Evolutionary conservation across 1,139 yeast species (phyloP), one percentile per base, ranked within the genome.

Genomic region (Sugiyamaella sp.): DNA sequence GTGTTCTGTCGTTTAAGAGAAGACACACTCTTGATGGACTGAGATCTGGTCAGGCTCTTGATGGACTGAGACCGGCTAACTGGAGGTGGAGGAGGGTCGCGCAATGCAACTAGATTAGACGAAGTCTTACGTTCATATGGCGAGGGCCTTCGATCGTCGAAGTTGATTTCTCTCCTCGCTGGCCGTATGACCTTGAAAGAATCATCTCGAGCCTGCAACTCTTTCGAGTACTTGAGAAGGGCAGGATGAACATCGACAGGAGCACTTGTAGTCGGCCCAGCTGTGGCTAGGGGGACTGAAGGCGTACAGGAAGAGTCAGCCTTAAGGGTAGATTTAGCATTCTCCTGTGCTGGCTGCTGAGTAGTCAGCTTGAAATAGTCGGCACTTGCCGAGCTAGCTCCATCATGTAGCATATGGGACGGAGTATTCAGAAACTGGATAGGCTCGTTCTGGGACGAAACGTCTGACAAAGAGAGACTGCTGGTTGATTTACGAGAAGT

Each of bases 71-170:
- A 48, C n/a, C 62, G 48, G 19, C 54, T 55, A 4, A 47, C 51
- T 5, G 88, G 86, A 1, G 88, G 86, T 0, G 91, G 93, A 1
- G 95, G 95, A 0, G 95, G 91, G 3, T 78, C 82, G 61, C 95
- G 72, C 56, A 77, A 78, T 0, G 95, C 91, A 10, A 85, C 80
- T 21, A 86, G 67, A 52, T 58, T 63, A 27, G 60, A 46, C 27
- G 57, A 57, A 16, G 53, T 54, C 33, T 52, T 57, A 14, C 58
- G 52, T 3, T 53, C 59, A 14, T 53, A 46, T 22, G 47, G 48
- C 27, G 58, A 52, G 49, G 54, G 58, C 14, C 49, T 46, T 20
- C 53, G 35, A 63, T 88, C 85, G 64, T 89, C 95, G 66, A 89
- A 88, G 70, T 89, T 90, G 55, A 89, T 87, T 65, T 86, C 95